Conservation (phyloP, 1,284 basidiomycete species). For the Moesziomyces sp. region DNA sequence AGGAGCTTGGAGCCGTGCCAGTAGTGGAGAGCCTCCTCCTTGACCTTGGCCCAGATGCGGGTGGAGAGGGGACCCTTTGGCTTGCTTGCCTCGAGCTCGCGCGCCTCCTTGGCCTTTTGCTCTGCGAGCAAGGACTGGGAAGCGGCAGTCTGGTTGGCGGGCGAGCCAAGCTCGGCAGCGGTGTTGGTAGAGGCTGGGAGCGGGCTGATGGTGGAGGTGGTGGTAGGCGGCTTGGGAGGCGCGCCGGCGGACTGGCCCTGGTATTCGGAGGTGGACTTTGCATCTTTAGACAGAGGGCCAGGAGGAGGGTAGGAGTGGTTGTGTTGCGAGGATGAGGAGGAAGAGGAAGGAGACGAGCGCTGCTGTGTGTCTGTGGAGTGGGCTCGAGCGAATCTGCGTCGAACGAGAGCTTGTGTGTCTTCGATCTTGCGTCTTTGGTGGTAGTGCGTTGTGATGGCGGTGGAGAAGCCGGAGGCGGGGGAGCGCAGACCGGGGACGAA, state of each 20-base stretch:
- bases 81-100: slow-evolving; percentile 39
- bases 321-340: slow-evolving; percentile 12
- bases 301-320: slow-evolving; percentile 28
- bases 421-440: slow-evolving; percentile 36
- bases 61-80: slow-evolving; percentile 38
- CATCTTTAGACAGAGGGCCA: slow-evolving; percentile 23
- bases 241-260: slow-evolving; percentile 46
- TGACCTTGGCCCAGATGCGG: slow-evolving; percentile 84
- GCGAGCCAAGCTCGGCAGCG: slow-evolving; percentile 49
- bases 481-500: slow-evolving; percentile 42
- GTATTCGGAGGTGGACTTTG: slow-evolving; percentile 17
- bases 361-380: slow-evolving; percentile 45
- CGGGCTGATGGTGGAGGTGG: slow-evolving; percentile 23
- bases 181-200: slow-evolving; percentile 42
- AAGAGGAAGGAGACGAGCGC: slow-evolving; percentile 3
- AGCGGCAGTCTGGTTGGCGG: slow-evolving; percentile 49
- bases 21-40: slow-evolving; percentile 95
- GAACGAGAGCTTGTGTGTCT: slow-evolving; percentile 22
- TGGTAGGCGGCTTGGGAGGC: slow-evolving; percentile 34
- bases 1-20: slow-evolving; percentile 96
- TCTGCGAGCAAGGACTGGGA: slow-evolving; percentile 52
- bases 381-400: slow-evolving; percentile 26
- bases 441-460: slow-evolving; percentile 45
- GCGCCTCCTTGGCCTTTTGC: slow-evolving; percentile 42
- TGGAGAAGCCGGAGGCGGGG: slow-evolving; percentile 23